A percentile compares a stretch with the other conserved stretches of the same genome.
Evolutionary conservation across 2,329 filamentous ascomycete genomes (phyloP).

Genomic region (Drechslerella dactyloides): DNA sequence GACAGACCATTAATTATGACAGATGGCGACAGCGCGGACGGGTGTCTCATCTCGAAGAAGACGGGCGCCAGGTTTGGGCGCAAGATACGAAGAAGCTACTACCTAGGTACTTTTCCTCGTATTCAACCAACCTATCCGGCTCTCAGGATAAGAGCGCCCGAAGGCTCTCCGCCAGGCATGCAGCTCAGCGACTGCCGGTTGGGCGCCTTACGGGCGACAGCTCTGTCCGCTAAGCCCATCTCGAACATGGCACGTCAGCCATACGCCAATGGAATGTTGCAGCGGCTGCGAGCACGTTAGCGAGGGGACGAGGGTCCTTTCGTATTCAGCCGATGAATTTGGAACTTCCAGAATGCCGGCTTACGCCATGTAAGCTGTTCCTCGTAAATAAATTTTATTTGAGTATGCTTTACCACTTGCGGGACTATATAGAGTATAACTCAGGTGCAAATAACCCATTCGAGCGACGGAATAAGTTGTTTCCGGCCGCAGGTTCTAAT

Average conservation of each 20-base stretch:
- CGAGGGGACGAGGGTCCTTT: background rate
- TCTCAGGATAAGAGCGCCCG: background rate
- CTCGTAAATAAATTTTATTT: too few relatives aligned
- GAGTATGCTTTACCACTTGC: too few relatives aligned
- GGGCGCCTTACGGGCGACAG: background rate
- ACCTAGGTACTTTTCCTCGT: background rate
- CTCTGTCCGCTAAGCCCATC: background rate
- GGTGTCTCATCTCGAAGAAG: background rate
- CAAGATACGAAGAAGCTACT: background rate
- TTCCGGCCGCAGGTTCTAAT: too few relatives aligned
- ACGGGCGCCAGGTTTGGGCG: background rate
- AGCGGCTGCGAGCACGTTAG: background rate
- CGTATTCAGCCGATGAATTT: background rate
- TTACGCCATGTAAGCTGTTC: too few relatives aligned
- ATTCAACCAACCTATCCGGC: constrained; percentile 2
- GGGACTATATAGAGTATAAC: too few relatives aligned
- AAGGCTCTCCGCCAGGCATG: background rate
- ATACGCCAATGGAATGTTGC: background rate
- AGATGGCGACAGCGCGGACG: background rate
- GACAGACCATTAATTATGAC: background rate
- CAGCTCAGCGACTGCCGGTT: background rate
- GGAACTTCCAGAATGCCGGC: too few relatives aligned
- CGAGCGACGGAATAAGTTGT: too few relatives aligned
- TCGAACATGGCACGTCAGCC: background rate
- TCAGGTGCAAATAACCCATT: too few relatives aligned